phyloP scores from a whole-genome alignment of 805 yeast genomes.

The Teunomyces aglyptinius region DNA sequence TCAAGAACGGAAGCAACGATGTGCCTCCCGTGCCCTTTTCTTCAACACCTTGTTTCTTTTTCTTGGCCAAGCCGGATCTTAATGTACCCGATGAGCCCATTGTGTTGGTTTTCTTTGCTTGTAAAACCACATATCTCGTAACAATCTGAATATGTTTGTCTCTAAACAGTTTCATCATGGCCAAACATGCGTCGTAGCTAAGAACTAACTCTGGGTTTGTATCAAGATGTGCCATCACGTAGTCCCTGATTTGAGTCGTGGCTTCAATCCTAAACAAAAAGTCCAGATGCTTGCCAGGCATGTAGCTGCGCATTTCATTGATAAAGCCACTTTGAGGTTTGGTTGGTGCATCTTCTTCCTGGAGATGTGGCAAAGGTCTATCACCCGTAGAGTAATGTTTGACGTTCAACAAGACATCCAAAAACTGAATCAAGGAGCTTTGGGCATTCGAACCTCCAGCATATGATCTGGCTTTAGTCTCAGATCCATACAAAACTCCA shows the following conservation, averaged over 20 bases:
- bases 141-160: slow-evolving; percentile 94
- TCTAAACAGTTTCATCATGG: slow-evolving; percentile 83
- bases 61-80: slow-evolving; percentile 64
- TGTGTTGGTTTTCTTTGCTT: slow-evolving; percentile 57
- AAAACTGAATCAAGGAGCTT: slow-evolving; percentile 81
- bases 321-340: slow-evolving; percentile 51
- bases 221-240: slow-evolving; percentile 45
- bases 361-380: slow-evolving; percentile 29
- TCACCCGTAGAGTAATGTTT: slow-evolving; percentile 79
- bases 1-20: slow-evolving; percentile 82
- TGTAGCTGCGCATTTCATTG: slow-evolving; percentile 80
- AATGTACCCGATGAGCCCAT: slow-evolving; percentile 59
- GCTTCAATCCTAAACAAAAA: slow-evolving; percentile 62
- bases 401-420: slow-evolving; percentile 74
- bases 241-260: slow-evolving; percentile 61
- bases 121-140: slow-evolving; percentile 79
- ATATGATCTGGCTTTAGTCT: slow-evolving; percentile 49
- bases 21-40: slow-evolving; percentile 94
- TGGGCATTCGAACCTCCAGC: slow-evolving; percentile 96
- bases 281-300: slow-evolving; percentile 84
- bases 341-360: neutral
- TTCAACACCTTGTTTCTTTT: slow-evolving; percentile 46
- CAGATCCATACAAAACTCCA: slow-evolving; percentile 78
- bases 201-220: slow-evolving; percentile 55
- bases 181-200: slow-evolving; percentile 84